A percentile compares a stretch with the other conserved stretches of the same genome.
Evolutionary conservation across 768 basidiomycete species (phyloP).

Genomic region (Cyclocybe aegerita): DNA sequence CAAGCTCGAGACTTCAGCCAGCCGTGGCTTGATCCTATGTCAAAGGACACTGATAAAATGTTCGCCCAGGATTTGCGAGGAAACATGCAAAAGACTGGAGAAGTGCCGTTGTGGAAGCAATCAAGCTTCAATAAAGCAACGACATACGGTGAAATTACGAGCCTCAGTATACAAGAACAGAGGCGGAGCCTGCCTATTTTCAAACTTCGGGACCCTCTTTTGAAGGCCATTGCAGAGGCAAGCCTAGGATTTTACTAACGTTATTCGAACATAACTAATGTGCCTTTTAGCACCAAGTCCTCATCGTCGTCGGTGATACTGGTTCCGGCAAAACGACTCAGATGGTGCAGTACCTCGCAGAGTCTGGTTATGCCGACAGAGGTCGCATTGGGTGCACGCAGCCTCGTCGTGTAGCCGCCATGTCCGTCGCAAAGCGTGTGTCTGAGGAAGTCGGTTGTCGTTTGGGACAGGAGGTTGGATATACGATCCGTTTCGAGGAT

Average conservation of each 20-base stretch:
- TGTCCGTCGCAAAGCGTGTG: constrained; percentile 99
- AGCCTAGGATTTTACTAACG: constrained; percentile 21
- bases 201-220: constrained; percentile 86
- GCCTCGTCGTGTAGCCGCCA: constrained; percentile 98
- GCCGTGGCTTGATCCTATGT: constrained; percentile 99
- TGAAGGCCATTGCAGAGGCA: constrained; percentile 90
- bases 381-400: constrained; percentile 97
- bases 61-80: constrained; percentile 94
- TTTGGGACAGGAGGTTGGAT: constrained; percentile 96
- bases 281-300: constrained; percentile 79
- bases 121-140: constrained; percentile 93
- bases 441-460: constrained; percentile 98
- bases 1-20: constrained; percentile 93
- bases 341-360: constrained; percentile 98
- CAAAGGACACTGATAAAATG: constrained; percentile 77
- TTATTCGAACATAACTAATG: constrained; percentile 10
- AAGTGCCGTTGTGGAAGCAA: constrained; percentile 89
- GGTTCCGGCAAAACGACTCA: constrained; percentile 99
- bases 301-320: constrained; percentile 98
- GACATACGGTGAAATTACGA: constrained; percentile 92
- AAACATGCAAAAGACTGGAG: constrained; percentile 76
- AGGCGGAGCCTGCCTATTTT: constrained; percentile 89
- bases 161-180: constrained; percentile 90
- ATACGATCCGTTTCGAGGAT: constrained; percentile 99
- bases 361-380: constrained; percentile 87